Conservation (phyloP, 176 grass and related monocot species). For the Pontederia paniculata region DNA sequence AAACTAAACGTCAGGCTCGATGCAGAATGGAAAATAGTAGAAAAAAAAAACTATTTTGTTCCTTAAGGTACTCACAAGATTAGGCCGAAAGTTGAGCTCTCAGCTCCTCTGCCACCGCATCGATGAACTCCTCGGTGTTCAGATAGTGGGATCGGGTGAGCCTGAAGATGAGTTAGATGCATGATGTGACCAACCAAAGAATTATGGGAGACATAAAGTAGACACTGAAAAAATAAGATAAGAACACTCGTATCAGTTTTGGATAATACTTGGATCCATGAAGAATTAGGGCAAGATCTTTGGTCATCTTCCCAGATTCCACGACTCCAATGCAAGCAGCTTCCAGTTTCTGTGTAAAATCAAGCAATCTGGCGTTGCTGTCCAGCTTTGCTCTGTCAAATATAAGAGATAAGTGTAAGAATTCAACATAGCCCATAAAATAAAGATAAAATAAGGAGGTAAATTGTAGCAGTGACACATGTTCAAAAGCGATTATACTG, state of each 20-base stretch:
- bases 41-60: not conserved
- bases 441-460: not conserved
- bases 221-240: not conserved
- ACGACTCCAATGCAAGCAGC: conserved; percentile 55
- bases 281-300: conserved; percentile 61
- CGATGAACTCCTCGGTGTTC: conserved; percentile 10
- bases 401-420: not conserved
- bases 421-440: not conserved
- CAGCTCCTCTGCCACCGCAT: conserved; percentile 10
- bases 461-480: no score
- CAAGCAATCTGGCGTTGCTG: conserved; percentile 30
- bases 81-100: conserved; percentile 1
- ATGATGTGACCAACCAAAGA: not conserved
- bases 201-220: not conserved
- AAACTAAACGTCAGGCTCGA: no score
- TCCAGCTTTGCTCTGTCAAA: conserved; percentile 53
- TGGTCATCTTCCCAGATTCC: conserved; percentile 82
- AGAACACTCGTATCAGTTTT: not conserved
- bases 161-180: not conserved
- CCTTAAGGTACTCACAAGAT: not conserved
- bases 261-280: conserved; percentile 45
- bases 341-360: conserved; percentile 50
- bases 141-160: not conserved
- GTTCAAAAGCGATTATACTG: no score
- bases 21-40: no score